Percentiles rank a stretch among this genome's conserved stretches.
Conservation (phyloP, 1,139 yeast species). For the Blastobotrys petasosporus region DNA sequence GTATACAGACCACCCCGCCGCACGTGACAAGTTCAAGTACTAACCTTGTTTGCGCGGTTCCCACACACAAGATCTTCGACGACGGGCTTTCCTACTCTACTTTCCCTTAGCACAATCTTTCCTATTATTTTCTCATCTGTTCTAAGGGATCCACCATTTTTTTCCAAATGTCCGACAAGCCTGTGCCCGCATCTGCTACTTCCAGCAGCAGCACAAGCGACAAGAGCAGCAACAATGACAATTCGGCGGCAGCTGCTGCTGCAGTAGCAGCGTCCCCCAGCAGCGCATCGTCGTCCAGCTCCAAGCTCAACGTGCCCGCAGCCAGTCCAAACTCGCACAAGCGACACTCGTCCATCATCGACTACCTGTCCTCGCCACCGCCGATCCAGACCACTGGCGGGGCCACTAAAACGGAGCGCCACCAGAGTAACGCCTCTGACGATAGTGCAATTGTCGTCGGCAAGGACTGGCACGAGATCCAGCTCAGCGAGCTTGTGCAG, state of each 20-base stretch:
- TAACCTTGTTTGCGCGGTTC: neutral
- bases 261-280: slow-evolving; percentile 3
- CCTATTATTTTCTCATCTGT: neutral
- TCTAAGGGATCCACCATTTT: neutral
- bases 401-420: slow-evolving; percentile 6
- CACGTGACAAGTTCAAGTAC: no score
- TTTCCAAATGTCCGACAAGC: neutral
- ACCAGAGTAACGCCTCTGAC: slow-evolving; percentile 5
- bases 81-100: neutral
- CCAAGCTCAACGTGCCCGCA: slow-evolving; percentile 5
- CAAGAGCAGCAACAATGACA: neutral
- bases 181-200: neutral
- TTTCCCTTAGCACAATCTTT: neutral
- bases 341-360: slow-evolving; percentile 57
- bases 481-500: slow-evolving; percentile 68
- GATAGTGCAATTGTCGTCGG: slow-evolving; percentile 7
- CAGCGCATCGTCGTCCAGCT: neutral
- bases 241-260: slow-evolving; percentile 1
- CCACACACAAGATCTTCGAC: neutral
- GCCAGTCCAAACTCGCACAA: slow-evolving; percentile 10
- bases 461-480: slow-evolving; percentile 67
- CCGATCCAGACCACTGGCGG: slow-evolving; percentile 30
- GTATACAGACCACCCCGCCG: no score
- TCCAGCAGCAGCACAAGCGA: neutral
- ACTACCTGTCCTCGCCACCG: slow-evolving; percentile 78